Evolutionary conservation across 306 rosid species (phyloP).

Genomic region (Adenanthera pavonina): DNA sequence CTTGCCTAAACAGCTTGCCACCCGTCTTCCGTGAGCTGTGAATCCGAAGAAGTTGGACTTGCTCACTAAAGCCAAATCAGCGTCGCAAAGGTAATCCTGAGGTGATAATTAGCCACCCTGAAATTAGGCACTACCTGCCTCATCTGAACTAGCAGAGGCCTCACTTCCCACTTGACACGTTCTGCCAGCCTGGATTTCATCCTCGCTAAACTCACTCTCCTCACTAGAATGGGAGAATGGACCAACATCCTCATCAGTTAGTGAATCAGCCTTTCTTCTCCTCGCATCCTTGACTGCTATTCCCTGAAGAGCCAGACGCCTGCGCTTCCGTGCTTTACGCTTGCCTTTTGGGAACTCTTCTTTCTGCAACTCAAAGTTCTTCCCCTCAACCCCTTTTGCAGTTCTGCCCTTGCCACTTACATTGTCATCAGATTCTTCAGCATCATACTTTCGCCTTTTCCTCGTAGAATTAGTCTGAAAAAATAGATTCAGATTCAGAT

Average conservation of each 20-base stretch:
- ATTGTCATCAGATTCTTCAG: conserved; percentile 90
- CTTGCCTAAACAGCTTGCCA: neutral
- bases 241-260: conserved; percentile 67
- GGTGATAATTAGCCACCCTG: conserved; percentile 18
- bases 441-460: conserved; percentile 83
- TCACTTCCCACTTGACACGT: conserved; percentile 64
- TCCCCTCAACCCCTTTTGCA: conserved; percentile 65
- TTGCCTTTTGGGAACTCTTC: conserved; percentile 96
- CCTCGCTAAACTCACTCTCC: conserved; percentile 80
- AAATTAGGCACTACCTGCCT: conserved; percentile 58
- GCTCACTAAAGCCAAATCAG: conserved; percentile 28
- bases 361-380: conserved; percentile 75
- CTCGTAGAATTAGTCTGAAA: conserved; percentile 83
- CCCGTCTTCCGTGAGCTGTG: conserved; percentile 1
- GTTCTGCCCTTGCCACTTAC: conserved; percentile 66
- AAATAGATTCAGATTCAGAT: conserved; percentile 39
- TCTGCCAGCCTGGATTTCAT: conserved; percentile 68
- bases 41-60: conserved; percentile 7
- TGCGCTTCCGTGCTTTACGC: conserved; percentile 89
- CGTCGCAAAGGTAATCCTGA: conserved; percentile 19
- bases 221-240: conserved; percentile 80
- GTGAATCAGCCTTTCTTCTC: conserved; percentile 62
- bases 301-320: conserved; percentile 93
- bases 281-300: conserved; percentile 84
- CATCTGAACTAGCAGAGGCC: conserved; percentile 73